Evolutionary conservation across 768 basidiomycete species (phyloP), one percentile per base, ranked within the genome.

Genomic region (Psilocybe azurescens): DNA sequence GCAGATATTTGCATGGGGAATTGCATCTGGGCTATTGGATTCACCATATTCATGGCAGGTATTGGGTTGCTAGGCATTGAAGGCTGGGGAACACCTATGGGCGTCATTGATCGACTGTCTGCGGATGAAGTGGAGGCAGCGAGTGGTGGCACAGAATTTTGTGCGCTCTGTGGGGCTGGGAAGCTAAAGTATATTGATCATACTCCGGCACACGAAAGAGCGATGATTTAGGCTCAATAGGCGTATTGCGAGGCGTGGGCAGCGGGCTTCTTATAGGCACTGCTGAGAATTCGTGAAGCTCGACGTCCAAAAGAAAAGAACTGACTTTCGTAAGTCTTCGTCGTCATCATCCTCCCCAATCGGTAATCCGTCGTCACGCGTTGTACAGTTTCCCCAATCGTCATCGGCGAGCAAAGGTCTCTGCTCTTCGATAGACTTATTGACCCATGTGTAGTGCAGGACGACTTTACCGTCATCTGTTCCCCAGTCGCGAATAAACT

Each of bases 211-310:
- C 33, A 18, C 29, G 47, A 18, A 5, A 41, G 38, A 53, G 48
- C 14, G 53, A 32, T 32, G 7, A 36, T 24, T 46, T 51, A 11
- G 16, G 60, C 41, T 78, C 78, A 11, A 79, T 74, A 14, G 87
- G 87, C 13, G 86, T 88, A 14, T 79, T 77, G 29, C 88, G 79
- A 16, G 88, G 88, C 3, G 88, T 89, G 33, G 88, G 87, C 56
- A 89, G 70, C 57, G 83, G 80, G 67, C 84, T 86, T 84, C 83
- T 87, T 83, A 71, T 69, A 74, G 63, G 51, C 64, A 30, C 50
- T 57, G 39, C 48, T 68, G 44, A 71, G 67, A 53, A 66, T 38
- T 71, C 56, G 56, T 59, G 24, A 62, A 54, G 64, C 59, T 49
- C 58, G 47, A 56, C 36, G 32, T 28, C 30, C 54, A 58, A 54